Base-by-base conservation (phyloP, 1,284 basidiomycete genomes). In the Pseudozyma flocculosa region DNA sequence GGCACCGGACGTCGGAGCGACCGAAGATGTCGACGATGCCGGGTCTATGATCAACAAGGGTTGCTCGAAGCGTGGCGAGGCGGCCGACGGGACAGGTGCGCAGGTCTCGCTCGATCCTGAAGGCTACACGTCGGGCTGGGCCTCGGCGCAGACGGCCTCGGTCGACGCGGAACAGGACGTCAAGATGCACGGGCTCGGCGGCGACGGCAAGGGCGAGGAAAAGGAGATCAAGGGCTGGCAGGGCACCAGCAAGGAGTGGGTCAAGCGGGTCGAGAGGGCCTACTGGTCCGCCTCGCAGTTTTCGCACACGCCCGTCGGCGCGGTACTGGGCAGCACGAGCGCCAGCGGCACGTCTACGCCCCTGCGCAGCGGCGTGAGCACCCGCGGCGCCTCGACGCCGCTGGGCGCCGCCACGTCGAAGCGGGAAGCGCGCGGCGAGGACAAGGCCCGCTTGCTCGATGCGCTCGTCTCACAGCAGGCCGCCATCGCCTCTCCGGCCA, bases 161-260 rank as follows among this genome's bases (percentile, higher is more conserved):
- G 32, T 13, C 32, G 32, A 34, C 14, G 7, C 32, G 32, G 14
- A 13, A 8, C 32, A 17, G 11, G 32, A 34, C 29, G 54, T 46
- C 45, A 52, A 53, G 32, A 52, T 82, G 85, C 54, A 74, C 71
- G 10, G 70, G 85, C 84, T 85, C 81, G 79, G 66, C 82, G 62
- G 79, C 75, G 48, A 81, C 45, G 48, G 61, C 41, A 43, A 51
- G 55, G 40, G 50, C 37, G 55, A 54, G 13, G 54, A 55, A 18
- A 55, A 54, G 29, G 48, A 51, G 21, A 54, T 68, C 17, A 50
- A 61, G 23, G 75, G 75, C 1, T 78, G 75, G 75, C 61, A 78
- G 41, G 75, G 75, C 18, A 78, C 75, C 3, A 67, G 60, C 43
- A 72, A 69, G 34, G 66, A 72, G 38, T 78, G 75, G 75, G 75